These are phyloP conservation scores for Aspergillus campestris DNA, from an alignment of 495 filamentous ascomycete genomes.

Conservation along the genomic window DNA sequence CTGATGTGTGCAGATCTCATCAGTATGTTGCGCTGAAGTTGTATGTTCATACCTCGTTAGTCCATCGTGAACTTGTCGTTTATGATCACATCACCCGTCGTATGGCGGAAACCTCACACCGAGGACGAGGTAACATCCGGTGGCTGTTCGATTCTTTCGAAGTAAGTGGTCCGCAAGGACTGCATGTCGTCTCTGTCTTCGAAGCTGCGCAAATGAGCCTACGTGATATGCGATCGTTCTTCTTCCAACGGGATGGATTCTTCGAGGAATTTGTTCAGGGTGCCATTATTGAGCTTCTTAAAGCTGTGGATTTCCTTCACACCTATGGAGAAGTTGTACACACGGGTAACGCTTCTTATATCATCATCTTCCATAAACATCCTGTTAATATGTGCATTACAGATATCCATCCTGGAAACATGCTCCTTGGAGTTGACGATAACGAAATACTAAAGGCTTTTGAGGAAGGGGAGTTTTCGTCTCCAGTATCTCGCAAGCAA, in stretches of 20 bases:
- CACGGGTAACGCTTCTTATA: constrained; percentile 25
- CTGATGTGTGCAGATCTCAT: constrained; percentile 12
- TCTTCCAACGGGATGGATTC: constrained; percentile 14
- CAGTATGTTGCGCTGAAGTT: constrained; percentile 35
- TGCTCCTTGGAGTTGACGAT: constrained; percentile 18
- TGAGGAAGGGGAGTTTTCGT: constrained; percentile 19
- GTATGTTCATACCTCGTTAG: constrained; percentile 18
- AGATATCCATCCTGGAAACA: constrained; percentile 23
- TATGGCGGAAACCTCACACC: constrained; percentile 18
- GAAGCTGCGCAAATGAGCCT: constrained; percentile 32
- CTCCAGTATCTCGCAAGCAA: constrained; percentile 24
- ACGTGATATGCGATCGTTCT: constrained; percentile 9
- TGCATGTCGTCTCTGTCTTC: constrained; percentile 36
- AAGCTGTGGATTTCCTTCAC: constrained; percentile 38
- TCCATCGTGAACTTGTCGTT: constrained; percentile 26
- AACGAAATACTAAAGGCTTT: constrained; percentile 8
- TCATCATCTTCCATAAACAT: background rate
- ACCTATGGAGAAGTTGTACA: constrained; percentile 30
- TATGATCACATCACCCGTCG: constrained; percentile 22
- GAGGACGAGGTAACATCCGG: constrained; percentile 14
- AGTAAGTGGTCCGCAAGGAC: constrained; percentile 28
- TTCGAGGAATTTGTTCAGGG: constrained; percentile 9
- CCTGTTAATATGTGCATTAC: constrained; percentile 20
- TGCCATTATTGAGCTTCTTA: constrained; percentile 13
- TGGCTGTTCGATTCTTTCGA: constrained; percentile 29